Base-by-base conservation (phyloP, 2,329 filamentous ascomycete species). In the Hysterium pulicare region DNA sequence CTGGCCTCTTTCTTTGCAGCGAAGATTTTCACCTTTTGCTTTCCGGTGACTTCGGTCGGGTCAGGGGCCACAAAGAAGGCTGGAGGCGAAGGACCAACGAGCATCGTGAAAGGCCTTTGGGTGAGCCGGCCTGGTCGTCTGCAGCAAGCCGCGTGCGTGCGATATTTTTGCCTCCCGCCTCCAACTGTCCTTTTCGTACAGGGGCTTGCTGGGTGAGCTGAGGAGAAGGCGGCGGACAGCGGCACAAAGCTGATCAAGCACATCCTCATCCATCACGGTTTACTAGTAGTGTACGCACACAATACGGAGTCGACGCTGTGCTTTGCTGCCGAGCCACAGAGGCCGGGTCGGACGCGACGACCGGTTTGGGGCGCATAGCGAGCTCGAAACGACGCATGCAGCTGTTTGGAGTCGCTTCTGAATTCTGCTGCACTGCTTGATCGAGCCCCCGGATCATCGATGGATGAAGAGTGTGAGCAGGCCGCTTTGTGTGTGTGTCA, bases 381-480 rank as follows among this genome's bases (percentile, higher is more conserved):
- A 16, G 28, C 16, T 11, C 16, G 28, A n/a, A 26, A 20, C 19
- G 7, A 20, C 32, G 42, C 42, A 47, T 44, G 42, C 41, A 38
- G 46, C 37, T 46, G 42, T 37, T 44, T 46, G 34, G 48, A 46
- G 53, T 48, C 48, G 46, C 45, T 58, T 51, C 11, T 19, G 46
- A 58, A 8, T 49, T 50, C 51, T 58, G 57, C 53, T 57, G 53
- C 55, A 56, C 42, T 51, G 50, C 48, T 53, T 50, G 55, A 46
- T 59, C 56, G 54, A 55, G 53, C 50, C 48, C 51, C 46, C n/a
- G 35, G 45, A 49, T 36, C 41, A 26, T 13, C 24, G 26, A n/a
- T n/a, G n/a, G n/a, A n/a, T n/a, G n/a, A n/a, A n/a, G n/a, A n/a
- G n/a, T n/a, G n/a, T n/a, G n/a, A n/a, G n/a, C n/a, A n/a, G n/a